Evolutionary conservation across 495 filamentous ascomycete genomes (phyloP), one percentile per base, ranked within the genome.

Genomic region (Daldinia bambusicola): DNA sequence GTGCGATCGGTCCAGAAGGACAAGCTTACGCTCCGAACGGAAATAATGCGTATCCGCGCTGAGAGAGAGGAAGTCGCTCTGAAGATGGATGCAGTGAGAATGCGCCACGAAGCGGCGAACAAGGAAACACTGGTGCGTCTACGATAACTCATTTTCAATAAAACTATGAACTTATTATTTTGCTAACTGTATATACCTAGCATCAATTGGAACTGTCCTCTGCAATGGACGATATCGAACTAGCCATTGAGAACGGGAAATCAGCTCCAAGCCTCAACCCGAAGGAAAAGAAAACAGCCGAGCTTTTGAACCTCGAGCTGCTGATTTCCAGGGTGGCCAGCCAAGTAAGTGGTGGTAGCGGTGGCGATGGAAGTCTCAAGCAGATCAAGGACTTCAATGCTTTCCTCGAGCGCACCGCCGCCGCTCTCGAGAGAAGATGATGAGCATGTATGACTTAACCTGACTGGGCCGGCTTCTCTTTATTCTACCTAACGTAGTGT

Each of bases 41-140:
- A 91, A 50, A 84, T 93, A 45, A 80, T 91, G 67, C 83, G 84
- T 6, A 78, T 93, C 16, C 86, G 89, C 20, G 83, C 81, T 45
- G 87, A 92, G 78, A 80, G 90, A 32, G 88, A 93, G 67, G 82
- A 86, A 67, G 82, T 93, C 31, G 88, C 89, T 10, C 72, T 93
- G 65, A 85, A 85, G 55, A 91, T 90, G 84, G 92, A 94, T 70
- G 86, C 88, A 10, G 83, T 93, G 32, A 82, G 90, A 26, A 86
- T 85, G 48, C 84, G 83, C 69, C 89, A 91, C 57, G 83, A 87
- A 69, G 79, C 76, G 0, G 81, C 86, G 12, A 83, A 77, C 30
- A 80, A 78, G 66, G 80, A 81, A 63, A 79, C 82, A 52, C 66
- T 85, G 71, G 84, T 85, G 71, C 63, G 81, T 75, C 31, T 20